A percentile compares a stretch with the other conserved stretches of the same genome.
Conservation (phyloP, 2,329 filamentous ascomycete species). For the Pyricularia grisea region DNA sequence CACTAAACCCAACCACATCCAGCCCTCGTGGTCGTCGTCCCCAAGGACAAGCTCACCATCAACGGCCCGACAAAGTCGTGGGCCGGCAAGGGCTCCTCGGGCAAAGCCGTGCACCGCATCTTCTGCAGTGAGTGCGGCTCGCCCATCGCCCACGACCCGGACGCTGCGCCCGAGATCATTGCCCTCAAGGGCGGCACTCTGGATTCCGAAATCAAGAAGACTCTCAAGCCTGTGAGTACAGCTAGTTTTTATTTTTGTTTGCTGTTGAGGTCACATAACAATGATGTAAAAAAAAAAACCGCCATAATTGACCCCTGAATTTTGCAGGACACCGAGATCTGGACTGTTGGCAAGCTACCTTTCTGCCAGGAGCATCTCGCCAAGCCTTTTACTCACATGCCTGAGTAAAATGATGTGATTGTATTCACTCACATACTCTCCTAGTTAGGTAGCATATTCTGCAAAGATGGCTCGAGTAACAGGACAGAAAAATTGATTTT, state of each 20-base stretch:
- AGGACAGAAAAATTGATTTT: background rate
- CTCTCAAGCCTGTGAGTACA: constrained; percentile 48
- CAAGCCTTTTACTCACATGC: constrained; percentile 56
- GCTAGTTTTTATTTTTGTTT: background rate
- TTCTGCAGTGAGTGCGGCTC: constrained; percentile 63
- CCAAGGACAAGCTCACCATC: constrained; percentile 55
- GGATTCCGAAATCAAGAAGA: constrained; percentile 56
- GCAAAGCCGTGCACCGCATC: constrained; percentile 55
- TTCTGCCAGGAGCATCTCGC: constrained; percentile 59
- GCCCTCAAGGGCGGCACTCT: constrained; percentile 60
- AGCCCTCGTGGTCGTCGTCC: constrained; percentile 58
- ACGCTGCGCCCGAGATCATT: constrained; percentile 61
- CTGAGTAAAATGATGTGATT: constrained; percentile 29
- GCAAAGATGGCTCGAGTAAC: background rate
- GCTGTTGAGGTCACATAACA: background rate
- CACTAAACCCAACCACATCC: background rate
- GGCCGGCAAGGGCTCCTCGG: constrained; percentile 49
- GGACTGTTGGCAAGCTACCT: constrained; percentile 58
- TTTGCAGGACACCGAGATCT: constrained; percentile 56
- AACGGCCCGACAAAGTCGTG: constrained; percentile 57
- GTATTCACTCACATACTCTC: background rate
- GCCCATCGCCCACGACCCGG: constrained; percentile 61
- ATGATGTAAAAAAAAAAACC: background rate
- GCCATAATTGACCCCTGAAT: background rate
- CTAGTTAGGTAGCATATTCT: background rate